Evolutionary conservation across 306 rosid species (phyloP).

Genomic region (Casuarina glauca): DNA sequence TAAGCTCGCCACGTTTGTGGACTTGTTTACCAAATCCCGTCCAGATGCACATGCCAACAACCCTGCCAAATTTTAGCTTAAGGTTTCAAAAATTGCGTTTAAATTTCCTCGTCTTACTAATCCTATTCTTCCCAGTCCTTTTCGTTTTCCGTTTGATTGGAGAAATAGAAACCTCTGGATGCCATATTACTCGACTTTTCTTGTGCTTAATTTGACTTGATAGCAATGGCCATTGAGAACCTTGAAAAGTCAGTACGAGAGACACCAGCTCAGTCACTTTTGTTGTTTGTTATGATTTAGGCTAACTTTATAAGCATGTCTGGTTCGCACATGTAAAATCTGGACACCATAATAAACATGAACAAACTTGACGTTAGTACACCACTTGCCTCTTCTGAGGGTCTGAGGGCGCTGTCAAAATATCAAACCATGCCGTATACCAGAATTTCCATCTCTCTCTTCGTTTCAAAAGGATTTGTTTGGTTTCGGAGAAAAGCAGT

Average conservation of each 20-base stretch:
- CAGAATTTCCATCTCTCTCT: too few species aligned
- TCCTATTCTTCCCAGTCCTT: background rate
- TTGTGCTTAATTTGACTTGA: constrained; percentile 6
- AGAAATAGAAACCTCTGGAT: background rate
- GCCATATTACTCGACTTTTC: background rate
- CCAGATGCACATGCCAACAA: constrained; percentile 29
- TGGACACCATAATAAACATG: too few species aligned
- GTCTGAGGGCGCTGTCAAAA: too few species aligned
- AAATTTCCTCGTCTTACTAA: background rate
- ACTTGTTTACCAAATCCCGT: constrained; percentile 13
- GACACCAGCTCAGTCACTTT: too few species aligned
- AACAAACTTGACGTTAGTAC: background rate
- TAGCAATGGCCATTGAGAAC: background rate
- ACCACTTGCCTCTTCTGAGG: background rate
- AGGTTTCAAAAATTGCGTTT: background rate
- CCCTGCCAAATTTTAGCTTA: constrained; percentile 15
- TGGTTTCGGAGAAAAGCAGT: background rate
- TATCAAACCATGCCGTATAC: too few species aligned
- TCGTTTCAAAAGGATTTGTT: too few species aligned
- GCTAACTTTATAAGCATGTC: too few species aligned
- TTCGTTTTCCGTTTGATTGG: background rate
- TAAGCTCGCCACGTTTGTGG: background rate
- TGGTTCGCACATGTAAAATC: too few species aligned
- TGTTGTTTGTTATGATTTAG: too few species aligned
- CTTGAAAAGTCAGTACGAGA: background rate